phyloP scores from a whole-genome alignment of 2,329 filamentous ascomycete genomes.

The Alternaria postmessia region DNA sequence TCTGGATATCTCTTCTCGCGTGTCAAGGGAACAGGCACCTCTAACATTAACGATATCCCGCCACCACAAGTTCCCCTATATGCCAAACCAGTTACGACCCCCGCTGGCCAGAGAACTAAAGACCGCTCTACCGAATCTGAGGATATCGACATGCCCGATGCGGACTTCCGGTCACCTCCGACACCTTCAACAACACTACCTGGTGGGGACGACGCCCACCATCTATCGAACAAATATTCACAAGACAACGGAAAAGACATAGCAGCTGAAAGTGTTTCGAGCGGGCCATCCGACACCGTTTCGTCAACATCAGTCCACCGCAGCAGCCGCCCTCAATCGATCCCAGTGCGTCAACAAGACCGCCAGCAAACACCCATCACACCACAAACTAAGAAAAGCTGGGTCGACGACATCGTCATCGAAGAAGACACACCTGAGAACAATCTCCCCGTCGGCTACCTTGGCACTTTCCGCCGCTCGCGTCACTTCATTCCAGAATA shows the following conservation, averaged over 20 bases:
- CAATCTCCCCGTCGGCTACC: slow-evolving; percentile 18
- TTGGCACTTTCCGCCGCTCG: slow-evolving; percentile 17
- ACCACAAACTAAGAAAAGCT: background rate
- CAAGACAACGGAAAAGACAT: background rate
- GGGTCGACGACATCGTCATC: background rate
- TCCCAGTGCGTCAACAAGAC: slow-evolving; percentile 2
- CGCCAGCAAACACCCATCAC: background rate
- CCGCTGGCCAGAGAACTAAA: background rate
- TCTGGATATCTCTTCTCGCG: background rate
- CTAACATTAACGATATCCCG: background rate
- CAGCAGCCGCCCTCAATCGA: background rate
- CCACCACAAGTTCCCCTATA: background rate
- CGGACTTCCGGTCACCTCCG: background rate
- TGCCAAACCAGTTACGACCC: too few relatives aligned
- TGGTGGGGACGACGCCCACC: background rate
- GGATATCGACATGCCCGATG: background rate
- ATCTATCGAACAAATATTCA: background rate
- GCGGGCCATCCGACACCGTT: too few relatives aligned
- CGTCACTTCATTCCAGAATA: slow-evolving; percentile 9
- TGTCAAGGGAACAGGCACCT: background rate
- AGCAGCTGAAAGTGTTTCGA: too few relatives aligned
- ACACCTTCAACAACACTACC: background rate
- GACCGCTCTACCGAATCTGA: too few relatives aligned
- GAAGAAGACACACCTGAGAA: background rate
- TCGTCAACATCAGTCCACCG: background rate